These are phyloP conservation scores for Globisporangium canariense DNA, from an alignment of 352 stramenopile species.

Conservation along the genomic window DNA sequence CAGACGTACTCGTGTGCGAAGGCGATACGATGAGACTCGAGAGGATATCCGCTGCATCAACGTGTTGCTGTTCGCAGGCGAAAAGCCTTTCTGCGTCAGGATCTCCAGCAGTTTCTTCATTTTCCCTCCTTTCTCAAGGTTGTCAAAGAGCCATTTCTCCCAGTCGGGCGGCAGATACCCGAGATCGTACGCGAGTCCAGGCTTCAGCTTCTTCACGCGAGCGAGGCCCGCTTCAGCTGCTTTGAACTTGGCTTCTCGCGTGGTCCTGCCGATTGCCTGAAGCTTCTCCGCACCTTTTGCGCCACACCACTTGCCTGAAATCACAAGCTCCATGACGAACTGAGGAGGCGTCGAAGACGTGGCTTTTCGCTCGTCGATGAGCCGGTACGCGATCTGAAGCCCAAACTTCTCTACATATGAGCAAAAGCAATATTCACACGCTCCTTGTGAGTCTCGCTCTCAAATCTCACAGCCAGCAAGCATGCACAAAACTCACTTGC, in stretches of 20 bases:
- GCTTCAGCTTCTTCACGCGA: conserved; percentile 56
- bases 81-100: conserved; percentile 59
- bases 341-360: conserved; percentile 29
- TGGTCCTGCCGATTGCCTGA: conserved; percentile 44
- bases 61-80: conserved; percentile 36
- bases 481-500: conserved; percentile 17
- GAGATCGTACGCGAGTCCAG: conserved; percentile 47
- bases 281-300: conserved; percentile 32
- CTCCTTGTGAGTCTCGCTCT: neutral
- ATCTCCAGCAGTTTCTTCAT: conserved; percentile 49
- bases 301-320: conserved; percentile 52
- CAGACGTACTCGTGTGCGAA: conserved; percentile 42
- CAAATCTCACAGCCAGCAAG: too few relatives aligned
- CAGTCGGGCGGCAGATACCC: conserved; percentile 52
- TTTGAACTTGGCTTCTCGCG: conserved; percentile 72
- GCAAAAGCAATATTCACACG: neutral
- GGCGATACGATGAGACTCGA: conserved; percentile 39
- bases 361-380: conserved; percentile 45
- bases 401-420: conserved; percentile 39
- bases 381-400: conserved; percentile 39
- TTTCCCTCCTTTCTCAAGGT: conserved; percentile 49
- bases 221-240: conserved; percentile 52
- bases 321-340: conserved; percentile 47
- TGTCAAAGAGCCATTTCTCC: conserved; percentile 58
- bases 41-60: conserved; percentile 70